A percentile compares a stretch with the other conserved stretches of the same genome.
Conservation (phyloP, 2,329 filamentous ascomycete species). For the Penicillium paneum region DNA sequence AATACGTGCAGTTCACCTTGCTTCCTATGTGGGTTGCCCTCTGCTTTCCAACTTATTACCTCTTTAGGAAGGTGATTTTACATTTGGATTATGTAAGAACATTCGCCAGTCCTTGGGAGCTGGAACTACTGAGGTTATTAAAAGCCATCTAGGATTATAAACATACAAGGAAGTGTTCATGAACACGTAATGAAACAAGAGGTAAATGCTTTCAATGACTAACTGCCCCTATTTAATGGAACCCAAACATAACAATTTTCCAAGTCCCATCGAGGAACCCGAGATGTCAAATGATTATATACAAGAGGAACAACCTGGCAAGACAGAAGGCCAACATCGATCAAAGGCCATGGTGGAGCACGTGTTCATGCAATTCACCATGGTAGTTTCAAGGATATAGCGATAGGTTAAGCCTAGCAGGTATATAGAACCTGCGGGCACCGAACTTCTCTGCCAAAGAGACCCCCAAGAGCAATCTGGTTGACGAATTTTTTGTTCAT, state of each 20-base stretch:
- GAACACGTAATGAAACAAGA: neutral
- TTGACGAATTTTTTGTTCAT: slow-evolving; percentile 9
- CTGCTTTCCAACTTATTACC: neutral
- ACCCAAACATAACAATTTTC: slow-evolving; percentile 4
- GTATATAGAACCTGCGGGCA: neutral
- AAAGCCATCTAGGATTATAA: neutral
- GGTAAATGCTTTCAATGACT: slow-evolving; percentile 9
- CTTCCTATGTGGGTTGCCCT: neutral
- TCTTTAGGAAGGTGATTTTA: neutral
- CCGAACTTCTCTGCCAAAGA: slow-evolving; percentile 3
- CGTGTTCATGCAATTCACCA: neutral
- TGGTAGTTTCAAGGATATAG: neutral
- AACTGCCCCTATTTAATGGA: slow-evolving; percentile 6
- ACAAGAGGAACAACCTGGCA: slow-evolving; percentile 8
- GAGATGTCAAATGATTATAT: slow-evolving; percentile 10
- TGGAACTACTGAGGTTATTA: too few relatives aligned
- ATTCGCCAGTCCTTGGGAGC: neutral
- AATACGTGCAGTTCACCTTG: neutral
- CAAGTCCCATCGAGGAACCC: neutral
- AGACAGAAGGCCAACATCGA: neutral
- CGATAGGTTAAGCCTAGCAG: neutral
- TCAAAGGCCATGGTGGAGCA: neutral
- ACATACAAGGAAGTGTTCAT: neutral
- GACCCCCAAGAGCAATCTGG: slow-evolving; percentile 8
- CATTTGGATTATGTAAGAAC: neutral